phyloP scores from a whole-genome alignment of 768 basidiomycete genomes.

The Coprinellus micaceus region DNA sequence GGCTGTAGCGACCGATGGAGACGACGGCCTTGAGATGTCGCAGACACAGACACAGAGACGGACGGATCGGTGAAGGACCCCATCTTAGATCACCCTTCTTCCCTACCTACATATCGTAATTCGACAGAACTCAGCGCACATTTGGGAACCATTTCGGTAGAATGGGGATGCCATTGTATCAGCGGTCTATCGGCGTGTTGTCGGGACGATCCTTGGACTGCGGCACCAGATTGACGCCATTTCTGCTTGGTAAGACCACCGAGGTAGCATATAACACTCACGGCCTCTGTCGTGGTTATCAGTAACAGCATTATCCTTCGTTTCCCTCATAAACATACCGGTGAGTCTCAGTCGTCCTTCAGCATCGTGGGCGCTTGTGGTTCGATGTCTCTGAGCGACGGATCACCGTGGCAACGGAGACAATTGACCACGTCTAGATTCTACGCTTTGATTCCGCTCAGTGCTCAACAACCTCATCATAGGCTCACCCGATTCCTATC shows the following conservation, averaged over 20 bases:
- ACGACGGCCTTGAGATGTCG: slow-evolving; percentile 67
- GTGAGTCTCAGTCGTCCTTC: not conserved
- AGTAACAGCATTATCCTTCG: not conserved
- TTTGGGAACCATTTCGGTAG: not conserved
- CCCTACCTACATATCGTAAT: not conserved
- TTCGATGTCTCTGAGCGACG: not conserved
- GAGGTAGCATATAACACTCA: not conserved
- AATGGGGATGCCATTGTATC: too few species aligned
- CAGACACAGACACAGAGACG: slow-evolving; percentile 21
- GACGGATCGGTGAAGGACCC: not conserved
- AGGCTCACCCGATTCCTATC: not conserved
- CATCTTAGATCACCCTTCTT: too few species aligned
- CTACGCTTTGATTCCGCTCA: too few species aligned
- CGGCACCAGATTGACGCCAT: not conserved
- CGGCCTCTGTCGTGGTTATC: not conserved
- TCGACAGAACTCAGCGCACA: not conserved
- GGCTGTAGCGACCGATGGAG: slow-evolving; percentile 69
- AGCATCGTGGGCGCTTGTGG: not conserved
- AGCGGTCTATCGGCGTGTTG: too few species aligned
- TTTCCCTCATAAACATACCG: not conserved
- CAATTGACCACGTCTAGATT: too few species aligned
- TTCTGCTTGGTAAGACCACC: slow-evolving; percentile 1
- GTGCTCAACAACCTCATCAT: too few species aligned
- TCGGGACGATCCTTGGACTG: too few species aligned
- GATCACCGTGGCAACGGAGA: too few species aligned